These are phyloP conservation scores for Penicillium aurantiogriseum DNA, from an alignment of 2,329 filamentous ascomycete species.

Conservation along the genomic window DNA sequence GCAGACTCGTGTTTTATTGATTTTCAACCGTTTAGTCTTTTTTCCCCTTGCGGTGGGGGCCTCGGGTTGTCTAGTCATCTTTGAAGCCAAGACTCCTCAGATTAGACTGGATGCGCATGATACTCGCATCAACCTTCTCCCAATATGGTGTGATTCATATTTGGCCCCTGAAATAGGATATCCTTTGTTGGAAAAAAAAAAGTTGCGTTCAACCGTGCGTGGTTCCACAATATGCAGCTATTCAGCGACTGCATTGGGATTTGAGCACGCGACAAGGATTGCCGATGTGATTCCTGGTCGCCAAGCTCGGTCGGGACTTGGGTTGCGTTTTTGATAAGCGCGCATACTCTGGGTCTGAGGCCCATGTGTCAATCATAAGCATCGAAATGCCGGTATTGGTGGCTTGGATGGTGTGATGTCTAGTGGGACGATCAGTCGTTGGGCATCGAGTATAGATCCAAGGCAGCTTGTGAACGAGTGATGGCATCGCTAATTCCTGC, in stretches of 20 bases:
- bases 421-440: conserved; percentile 30
- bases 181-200: neutral
- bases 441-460: conserved; percentile 31
- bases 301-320: neutral
- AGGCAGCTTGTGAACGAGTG: conserved; percentile 36
- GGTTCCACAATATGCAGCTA: conserved; percentile 5
- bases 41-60: neutral
- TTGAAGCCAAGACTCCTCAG: neutral
- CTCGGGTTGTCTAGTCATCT: conserved; percentile 2
- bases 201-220: neutral
- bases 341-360: neutral
- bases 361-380: conserved; percentile 29
- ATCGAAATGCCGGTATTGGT: conserved; percentile 10
- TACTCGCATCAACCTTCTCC: neutral
- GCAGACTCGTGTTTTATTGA: neutral
- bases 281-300: neutral
- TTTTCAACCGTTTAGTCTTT: neutral
- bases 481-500: conserved; percentile 40
- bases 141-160: neutral
- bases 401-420: neutral
- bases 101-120: neutral
- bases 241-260: conserved; percentile 4
- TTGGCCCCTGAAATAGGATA: neutral
- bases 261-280: conserved; percentile 11
- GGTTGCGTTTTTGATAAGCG: neutral